phyloP scores from a whole-genome alignment of 1,284 basidiomycete species.

The Xerocomus nothofagi region DNA sequence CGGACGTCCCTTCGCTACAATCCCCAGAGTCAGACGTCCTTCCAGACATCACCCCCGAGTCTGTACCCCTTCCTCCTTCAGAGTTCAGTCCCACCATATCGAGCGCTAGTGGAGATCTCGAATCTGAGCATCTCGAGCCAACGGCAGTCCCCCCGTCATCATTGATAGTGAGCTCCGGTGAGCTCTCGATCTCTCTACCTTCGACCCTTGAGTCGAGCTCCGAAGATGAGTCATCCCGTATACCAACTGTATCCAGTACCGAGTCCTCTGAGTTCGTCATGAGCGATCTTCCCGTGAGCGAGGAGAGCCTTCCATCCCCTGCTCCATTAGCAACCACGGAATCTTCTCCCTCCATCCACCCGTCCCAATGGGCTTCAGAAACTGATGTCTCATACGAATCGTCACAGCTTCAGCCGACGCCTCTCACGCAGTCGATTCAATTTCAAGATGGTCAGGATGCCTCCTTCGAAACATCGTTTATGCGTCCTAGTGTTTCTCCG shows the following conservation, averaged over 20 bases:
- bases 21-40: constrained; percentile 31
- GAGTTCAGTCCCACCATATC: constrained; percentile 36
- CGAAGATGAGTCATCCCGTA: constrained; percentile 20
- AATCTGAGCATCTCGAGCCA: constrained; percentile 21
- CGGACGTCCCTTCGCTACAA: constrained; percentile 29
- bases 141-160: constrained; percentile 11
- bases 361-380: constrained; percentile 55
- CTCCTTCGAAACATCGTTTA: constrained; percentile 61
- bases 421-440: constrained; percentile 57
- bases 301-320: constrained; percentile 28
- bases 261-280: constrained; percentile 37
- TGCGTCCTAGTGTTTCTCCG: constrained; percentile 49
- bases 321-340: constrained; percentile 26
- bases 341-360: constrained; percentile 40
- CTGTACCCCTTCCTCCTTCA: constrained; percentile 41
- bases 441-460: constrained; percentile 57
- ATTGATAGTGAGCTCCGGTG: constrained; percentile 24
- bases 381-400: constrained; percentile 70
- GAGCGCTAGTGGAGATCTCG: constrained; percentile 26
- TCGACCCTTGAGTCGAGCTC: constrained; percentile 27
- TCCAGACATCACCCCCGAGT: constrained; percentile 36
- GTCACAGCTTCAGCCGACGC: constrained; percentile 63
- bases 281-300: constrained; percentile 28
- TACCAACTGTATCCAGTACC: constrained; percentile 23
- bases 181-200: constrained; percentile 28